Conservation (phyloP, 495 filamentous ascomycete genomes). For the Podospora appendiculata region DNA sequence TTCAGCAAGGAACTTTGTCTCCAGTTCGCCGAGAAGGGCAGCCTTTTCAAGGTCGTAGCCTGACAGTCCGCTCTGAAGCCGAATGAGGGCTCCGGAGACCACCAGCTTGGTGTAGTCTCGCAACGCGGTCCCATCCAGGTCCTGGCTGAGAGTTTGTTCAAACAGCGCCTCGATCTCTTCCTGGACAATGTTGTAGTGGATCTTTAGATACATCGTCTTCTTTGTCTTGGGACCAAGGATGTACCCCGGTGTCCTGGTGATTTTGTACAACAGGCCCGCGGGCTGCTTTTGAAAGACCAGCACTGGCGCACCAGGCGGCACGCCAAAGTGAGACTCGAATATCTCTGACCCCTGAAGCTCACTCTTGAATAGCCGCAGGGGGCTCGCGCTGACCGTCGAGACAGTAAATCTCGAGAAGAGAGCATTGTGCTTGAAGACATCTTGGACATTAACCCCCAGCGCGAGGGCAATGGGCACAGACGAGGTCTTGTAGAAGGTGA, state of each 20-base stretch:
- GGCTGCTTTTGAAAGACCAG: constrained; percentile 76
- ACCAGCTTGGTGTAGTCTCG: constrained; percentile 40
- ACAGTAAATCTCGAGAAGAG: constrained; percentile 88
- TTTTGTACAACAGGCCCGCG: constrained; percentile 74
- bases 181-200: constrained; percentile 73
- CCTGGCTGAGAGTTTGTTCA: constrained; percentile 24
- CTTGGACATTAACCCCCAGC: constrained; percentile 92
- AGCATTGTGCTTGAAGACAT: constrained; percentile 77
- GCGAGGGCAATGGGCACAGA: constrained; percentile 65
- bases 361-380: constrained; percentile 65
- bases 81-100: constrained; percentile 39
- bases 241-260: constrained; percentile 38
- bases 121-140: constrained; percentile 33
- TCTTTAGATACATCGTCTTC: constrained; percentile 56
- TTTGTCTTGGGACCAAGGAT: constrained; percentile 26
- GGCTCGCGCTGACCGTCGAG: constrained; percentile 64
- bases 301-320: constrained; percentile 45
- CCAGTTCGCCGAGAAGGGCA: constrained; percentile 42
- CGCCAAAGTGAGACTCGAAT: constrained; percentile 57
- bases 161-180: constrained; percentile 54
- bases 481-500: constrained; percentile 57
- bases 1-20: constrained; percentile 29
- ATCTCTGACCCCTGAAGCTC: constrained; percentile 59
- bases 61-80: constrained; percentile 44
- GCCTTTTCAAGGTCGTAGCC: constrained; percentile 53